Base-by-base conservation (phyloP, 352 stramenopile genomes). In the Aphanomyces invadans region DNA sequence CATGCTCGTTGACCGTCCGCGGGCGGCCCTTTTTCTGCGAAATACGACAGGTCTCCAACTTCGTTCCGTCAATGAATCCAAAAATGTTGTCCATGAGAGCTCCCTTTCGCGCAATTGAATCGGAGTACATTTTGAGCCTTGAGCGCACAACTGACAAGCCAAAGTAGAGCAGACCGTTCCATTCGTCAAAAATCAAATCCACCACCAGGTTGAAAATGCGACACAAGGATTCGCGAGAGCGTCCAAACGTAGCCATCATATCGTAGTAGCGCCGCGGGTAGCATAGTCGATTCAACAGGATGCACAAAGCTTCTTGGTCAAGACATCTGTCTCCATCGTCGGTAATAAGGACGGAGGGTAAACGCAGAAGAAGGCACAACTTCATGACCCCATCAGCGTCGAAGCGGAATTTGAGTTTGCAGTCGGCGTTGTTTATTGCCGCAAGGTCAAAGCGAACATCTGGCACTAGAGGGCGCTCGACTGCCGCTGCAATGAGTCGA, bases 111-210 rank as follows among this genome's bases (percentile, higher is more conserved):
- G n/a, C n/a, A 54, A 54, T 54, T 0, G 46, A 10, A 29, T 11
- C 46, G 10, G 10, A 10, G 21, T 54, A 3, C 10, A 23, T 31
- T 10, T 25, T 7, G 11, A 54, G 2, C 11, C 46, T 10, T 11
- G 10, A 11, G 15, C 10, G 10, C 7, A 54, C 46, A 54, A 54
- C 26, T 7, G 10, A 15, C 46, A 54, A 54, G n/a, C 1, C 10
- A 21, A 54, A 54, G 46, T 1, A 54, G 10, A 54, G 15, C 7
- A 1, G n/a, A n/a, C 0, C 1, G 10, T 54, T 10, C 46, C 46
- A 54, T 54, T 54, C 10, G 46, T 54, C 46, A n/a, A 31, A 54
- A 11, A 54, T 11, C 46, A 54, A 21, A 21, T 54, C 46, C n/a
- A 54, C 26, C 10, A 54, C 10, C 10, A 10, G 21, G n/a, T 54